Conservation (phyloP, 495 filamentous ascomycete species). For the Usnea hakonensis region DNA sequence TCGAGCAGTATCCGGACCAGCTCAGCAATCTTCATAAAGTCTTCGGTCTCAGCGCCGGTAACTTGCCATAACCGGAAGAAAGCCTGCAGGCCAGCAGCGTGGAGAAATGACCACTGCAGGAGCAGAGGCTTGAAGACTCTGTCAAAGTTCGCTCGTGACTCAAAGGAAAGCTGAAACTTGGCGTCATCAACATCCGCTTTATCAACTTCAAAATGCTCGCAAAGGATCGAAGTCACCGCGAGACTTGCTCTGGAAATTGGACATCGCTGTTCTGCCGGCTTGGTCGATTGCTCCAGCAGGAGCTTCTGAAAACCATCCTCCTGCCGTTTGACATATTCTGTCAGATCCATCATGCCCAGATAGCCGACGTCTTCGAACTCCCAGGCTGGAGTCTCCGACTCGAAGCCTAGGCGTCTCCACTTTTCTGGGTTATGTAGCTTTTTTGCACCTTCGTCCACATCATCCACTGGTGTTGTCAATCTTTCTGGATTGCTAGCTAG, state of each 20-base stretch:
- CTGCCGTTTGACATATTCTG: constrained; percentile 83
- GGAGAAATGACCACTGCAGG: constrained; percentile 93
- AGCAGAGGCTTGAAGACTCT: constrained; percentile 80
- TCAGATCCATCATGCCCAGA: constrained; percentile 94
- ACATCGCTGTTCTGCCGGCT: constrained; percentile 64
- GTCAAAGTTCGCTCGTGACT: constrained; percentile 73
- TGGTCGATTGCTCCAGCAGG: constrained; percentile 79
- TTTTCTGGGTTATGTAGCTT: constrained; percentile 80
- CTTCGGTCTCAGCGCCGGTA: constrained; percentile 71
- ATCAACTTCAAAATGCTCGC: constrained; percentile 92
- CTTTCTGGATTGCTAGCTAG: constrained; percentile 69
- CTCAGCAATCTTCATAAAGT: constrained; percentile 89
- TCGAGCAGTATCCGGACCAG: constrained; percentile 86
- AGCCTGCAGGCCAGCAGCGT: constrained; percentile 77
- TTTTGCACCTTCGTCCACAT: constrained; percentile 40
- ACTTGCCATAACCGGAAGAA: constrained; percentile 91
- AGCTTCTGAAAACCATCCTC: constrained; percentile 89
- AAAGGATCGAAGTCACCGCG: constrained; percentile 78
- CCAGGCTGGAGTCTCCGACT: constrained; percentile 72
- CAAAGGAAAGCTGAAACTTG: constrained; percentile 66
- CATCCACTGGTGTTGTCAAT: constrained; percentile 29
- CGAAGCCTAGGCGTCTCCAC: constrained; percentile 88
- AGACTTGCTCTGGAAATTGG: constrained; percentile 83
- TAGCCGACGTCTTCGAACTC: constrained; percentile 87
- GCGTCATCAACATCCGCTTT: constrained; percentile 76